These are phyloP conservation scores for Fomitopsis pinicola DNA, from an alignment of 1,284 basidiomycete genomes.

Conservation along the genomic window DNA sequence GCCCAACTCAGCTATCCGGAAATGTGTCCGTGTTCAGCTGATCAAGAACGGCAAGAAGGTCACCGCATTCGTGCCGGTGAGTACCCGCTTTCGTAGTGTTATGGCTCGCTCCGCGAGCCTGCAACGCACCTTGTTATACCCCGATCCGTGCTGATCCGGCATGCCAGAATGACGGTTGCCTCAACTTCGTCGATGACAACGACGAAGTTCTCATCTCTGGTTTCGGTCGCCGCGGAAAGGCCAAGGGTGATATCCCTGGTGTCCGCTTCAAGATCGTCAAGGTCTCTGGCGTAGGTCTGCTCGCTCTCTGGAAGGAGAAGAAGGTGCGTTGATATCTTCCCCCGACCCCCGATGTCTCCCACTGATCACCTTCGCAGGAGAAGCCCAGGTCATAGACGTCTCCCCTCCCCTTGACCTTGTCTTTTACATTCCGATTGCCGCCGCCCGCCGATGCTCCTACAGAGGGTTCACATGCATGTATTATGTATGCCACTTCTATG, in stretches of 20 bases:
- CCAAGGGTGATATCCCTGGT: constrained; percentile 96
- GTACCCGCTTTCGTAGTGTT: constrained; percentile 11
- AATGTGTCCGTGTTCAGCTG: constrained; percentile 99
- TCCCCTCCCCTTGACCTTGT: constrained; percentile 1
- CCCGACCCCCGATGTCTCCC: neutral
- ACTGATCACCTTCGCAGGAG: constrained; percentile 47
- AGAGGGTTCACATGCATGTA: constrained; percentile 14
- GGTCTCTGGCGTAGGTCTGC: constrained; percentile 97
- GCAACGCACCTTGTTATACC: constrained; percentile 4
- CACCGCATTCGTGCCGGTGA: constrained; percentile 77
- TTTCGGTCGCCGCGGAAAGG: constrained; percentile 99
- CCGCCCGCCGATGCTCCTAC: neutral
- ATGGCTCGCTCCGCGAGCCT: too few species aligned
- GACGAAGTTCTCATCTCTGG: constrained; percentile 99
- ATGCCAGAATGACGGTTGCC: constrained; percentile 92
- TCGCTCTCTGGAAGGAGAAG: constrained; percentile 98
- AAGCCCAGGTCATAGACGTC: constrained; percentile 81
- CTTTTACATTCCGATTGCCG: neutral
- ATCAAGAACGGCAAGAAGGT: constrained; percentile 99
- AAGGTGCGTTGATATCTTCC: constrained; percentile 59
- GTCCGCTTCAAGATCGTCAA: constrained; percentile 99
- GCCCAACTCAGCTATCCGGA: constrained; percentile 99
- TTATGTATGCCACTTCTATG: constrained; percentile 33
- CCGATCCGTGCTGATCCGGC: constrained; percentile 9
- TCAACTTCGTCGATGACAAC: constrained; percentile 99